Evolutionary conservation across 805 yeast species (phyloP).

Genomic region (Yarrowia yakushimensis): DNA sequence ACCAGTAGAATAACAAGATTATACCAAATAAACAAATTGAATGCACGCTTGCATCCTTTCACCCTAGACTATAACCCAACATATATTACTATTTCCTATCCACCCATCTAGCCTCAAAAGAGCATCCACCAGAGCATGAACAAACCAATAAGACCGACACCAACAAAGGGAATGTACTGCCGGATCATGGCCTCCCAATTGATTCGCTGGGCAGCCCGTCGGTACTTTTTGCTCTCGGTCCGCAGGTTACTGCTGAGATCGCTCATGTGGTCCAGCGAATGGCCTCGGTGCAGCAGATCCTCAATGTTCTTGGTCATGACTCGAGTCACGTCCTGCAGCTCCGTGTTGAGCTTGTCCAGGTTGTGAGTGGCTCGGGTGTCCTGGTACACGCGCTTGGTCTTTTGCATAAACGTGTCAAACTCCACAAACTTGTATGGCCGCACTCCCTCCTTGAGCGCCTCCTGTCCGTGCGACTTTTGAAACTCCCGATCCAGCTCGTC

Average conservation of each 20-base stretch:
- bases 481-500: slow-evolving; percentile 81
- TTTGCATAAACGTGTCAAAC: slow-evolving; percentile 66
- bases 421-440: slow-evolving; percentile 88
- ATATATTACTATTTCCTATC: no score
- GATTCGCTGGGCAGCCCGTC: slow-evolving; percentile 84
- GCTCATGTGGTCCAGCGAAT: slow-evolving; percentile 80
- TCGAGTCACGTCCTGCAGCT: slow-evolving; percentile 86
- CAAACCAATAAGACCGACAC: slow-evolving; percentile 61
- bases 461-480: slow-evolving; percentile 71
- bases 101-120: slow-evolving; percentile 42
- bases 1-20: no score
- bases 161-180: slow-evolving; percentile 85
- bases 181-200: slow-evolving; percentile 83
- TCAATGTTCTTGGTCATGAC: slow-evolving; percentile 97
- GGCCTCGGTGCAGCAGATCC: slow-evolving; percentile 92
- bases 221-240: slow-evolving; percentile 79
- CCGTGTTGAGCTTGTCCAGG: slow-evolving; percentile 79
- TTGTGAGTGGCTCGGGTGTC: slow-evolving; percentile 89
- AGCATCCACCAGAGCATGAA: slow-evolving; percentile 83
- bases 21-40: no score
- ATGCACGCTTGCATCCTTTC: no score
- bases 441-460: slow-evolving; percentile 54
- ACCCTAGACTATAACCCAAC: no score
- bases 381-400: slow-evolving; percentile 83
- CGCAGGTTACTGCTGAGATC: slow-evolving; percentile 79